Evolutionary conservation across 1,139 yeast species (phyloP).

Genomic region (Yamadazyma conglobata): DNA sequence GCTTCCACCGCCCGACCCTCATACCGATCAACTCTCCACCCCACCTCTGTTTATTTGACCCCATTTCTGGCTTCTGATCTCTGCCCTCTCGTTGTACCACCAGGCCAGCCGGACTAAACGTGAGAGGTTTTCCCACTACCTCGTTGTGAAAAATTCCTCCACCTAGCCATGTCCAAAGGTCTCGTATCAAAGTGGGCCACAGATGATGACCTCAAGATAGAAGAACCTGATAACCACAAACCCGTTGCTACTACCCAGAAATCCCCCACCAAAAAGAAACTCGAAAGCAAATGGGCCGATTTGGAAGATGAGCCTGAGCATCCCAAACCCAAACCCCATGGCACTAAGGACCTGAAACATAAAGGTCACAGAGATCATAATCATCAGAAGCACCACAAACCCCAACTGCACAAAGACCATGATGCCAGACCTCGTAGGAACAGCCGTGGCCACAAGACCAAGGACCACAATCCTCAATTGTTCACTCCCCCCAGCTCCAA

Average conservation of each 20-base stretch:
- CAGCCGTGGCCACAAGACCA: conserved; percentile 5
- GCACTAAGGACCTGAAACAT: background rate
- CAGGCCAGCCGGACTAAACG: no score
- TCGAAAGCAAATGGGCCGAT: conserved; percentile 32
- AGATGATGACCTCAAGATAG: conserved; percentile 24
- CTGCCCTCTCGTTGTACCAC: no score
- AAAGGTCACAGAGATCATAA: conserved; percentile 4
- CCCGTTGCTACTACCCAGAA: conserved; percentile 6
- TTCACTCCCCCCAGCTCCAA: conserved; percentile 12
- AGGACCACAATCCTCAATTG: conserved; percentile 1
- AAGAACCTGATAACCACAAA: conserved; percentile 18
- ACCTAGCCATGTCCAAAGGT: conserved; percentile 21
- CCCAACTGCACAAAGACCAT: conserved; percentile 1
- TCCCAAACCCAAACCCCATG: background rate
- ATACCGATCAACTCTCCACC: no score
- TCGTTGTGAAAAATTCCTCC: background rate
- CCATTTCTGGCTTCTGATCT: no score
- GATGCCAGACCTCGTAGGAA: conserved; percentile 2
- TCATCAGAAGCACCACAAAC: conserved; percentile 5
- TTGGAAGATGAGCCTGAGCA: background rate
- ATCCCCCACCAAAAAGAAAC: conserved; percentile 3
- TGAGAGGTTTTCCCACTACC: background rate
- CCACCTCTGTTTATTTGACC: no score
- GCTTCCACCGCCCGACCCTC: no score
- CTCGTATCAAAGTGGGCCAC: conserved; percentile 41